Base-by-base conservation (phyloP, 768 basidiomycete genomes). In the Sporobolomyces roseus region DNA sequence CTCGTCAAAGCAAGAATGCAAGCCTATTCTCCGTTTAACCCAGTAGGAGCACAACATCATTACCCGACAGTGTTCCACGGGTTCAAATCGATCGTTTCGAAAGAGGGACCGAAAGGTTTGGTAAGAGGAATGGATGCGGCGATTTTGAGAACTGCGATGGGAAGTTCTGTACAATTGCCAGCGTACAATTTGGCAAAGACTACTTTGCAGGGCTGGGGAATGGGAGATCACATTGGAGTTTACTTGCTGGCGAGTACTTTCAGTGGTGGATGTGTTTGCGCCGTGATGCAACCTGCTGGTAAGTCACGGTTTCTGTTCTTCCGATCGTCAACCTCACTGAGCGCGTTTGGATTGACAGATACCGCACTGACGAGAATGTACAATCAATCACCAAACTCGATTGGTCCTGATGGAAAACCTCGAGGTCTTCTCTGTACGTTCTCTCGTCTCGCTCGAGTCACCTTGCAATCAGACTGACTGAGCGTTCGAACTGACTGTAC, bases 1-100 rank as follows among this genome's bases (percentile, higher is more conserved):
- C 81, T 99, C 64, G 86, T 99, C 77, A 99, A 99, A 60, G 96
- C 96, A 8, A 86, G 96, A 51, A 97, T 99, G 89, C 96, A 99
- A 83, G 96, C 96, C 33, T 99, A 92, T 80, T 98, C 93, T 1
- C 93, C 94, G 10, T 85, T 87, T 46, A 83, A 97, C 16, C 94
- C 96, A 12, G 91, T 99, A 61, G 96, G 96, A 65, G 84, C 92
- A 13, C 96, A 99, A 76, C 94, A 93, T 78, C 77, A 90, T 74
- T 99, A 99, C 81, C 90, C 87, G 74, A 88, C 79, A 73, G 88
- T 90, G 1, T 85, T 88, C 62, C 82, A 94, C 75, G 96, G 93
- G 1, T 79, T 99, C 23, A 78, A 82, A 0, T 89, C 86, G 0
- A 93, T 99, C 73, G 88, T 87, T 77, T 81, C 82, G 61, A 83